A percentile compares a stretch with the other conserved stretches of the same genome.
These are phyloP conservation scores for Anthracocystis setariae DNA, from an alignment of 1,284 basidiomycete species.

Conservation along the genomic window DNA sequence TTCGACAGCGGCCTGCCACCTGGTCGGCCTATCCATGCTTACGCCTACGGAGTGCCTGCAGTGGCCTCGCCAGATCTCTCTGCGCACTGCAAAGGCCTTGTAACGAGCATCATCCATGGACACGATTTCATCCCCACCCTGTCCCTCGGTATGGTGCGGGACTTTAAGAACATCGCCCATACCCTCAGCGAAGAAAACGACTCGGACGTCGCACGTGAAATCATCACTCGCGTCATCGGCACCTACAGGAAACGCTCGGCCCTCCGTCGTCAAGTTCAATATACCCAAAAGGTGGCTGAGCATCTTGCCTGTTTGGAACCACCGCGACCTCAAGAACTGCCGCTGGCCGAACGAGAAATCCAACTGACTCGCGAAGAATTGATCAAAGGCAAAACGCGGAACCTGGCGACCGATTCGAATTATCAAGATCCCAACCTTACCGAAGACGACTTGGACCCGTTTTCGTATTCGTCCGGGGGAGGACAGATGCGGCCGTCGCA, in stretches of 20 bases:
- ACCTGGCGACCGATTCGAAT: constrained; percentile 44
- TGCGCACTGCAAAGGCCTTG: constrained; percentile 69
- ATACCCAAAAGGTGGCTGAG: constrained; percentile 20
- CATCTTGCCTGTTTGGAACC: constrained; percentile 25
- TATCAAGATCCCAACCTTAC: constrained; percentile 49
- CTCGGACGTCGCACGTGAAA: constrained; percentile 69
- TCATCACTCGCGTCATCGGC: constrained; percentile 69
- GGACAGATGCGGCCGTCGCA: constrained; percentile 15
- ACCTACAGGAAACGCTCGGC: constrained; percentile 57
- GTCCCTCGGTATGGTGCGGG: constrained; percentile 70
- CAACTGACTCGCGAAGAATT: constrained; percentile 45
- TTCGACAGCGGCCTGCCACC: constrained; percentile 69
- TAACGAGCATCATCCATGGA: constrained; percentile 70
- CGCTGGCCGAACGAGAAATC: constrained; percentile 40
- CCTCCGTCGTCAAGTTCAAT: constrained; percentile 16
- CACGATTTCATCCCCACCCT: constrained; percentile 69
- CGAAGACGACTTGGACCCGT: constrained; percentile 45
- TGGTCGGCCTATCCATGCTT: constrained; percentile 71
- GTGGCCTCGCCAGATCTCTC: constrained; percentile 69
- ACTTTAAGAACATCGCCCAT: constrained; percentile 70
- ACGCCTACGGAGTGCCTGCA: constrained; percentile 67
- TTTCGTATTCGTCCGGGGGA: constrained; percentile 42
- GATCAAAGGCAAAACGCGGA: constrained; percentile 50
- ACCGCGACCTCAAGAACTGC: constrained; percentile 45
- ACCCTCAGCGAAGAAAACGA: constrained; percentile 49